Conservation (phyloP, 495 filamentous ascomycete genomes). For the Neurospora sublineolata region DNA sequence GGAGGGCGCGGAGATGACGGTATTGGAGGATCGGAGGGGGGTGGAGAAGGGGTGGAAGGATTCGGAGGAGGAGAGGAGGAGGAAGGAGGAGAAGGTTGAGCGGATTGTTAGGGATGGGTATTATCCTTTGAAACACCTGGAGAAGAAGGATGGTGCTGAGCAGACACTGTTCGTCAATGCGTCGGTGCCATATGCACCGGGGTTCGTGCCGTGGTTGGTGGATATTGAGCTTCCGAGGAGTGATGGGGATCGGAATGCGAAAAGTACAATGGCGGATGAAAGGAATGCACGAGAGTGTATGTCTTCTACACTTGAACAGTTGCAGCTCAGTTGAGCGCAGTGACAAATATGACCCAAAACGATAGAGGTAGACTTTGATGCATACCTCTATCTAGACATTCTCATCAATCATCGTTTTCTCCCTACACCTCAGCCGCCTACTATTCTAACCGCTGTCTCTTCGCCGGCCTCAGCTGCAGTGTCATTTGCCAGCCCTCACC, state of each 20-base stretch:
- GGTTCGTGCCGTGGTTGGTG: conserved; percentile 51
- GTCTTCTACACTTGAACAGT: background rate
- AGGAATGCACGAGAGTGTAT: background rate
- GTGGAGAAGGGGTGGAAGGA: conserved; percentile 9
- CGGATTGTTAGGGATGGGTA: conserved; percentile 4
- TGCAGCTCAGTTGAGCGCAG: background rate
- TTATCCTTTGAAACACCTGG: conserved; percentile 21
- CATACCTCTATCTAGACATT: background rate
- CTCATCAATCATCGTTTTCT: background rate
- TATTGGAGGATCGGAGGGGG: conserved; percentile 32
- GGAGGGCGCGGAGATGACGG: conserved; percentile 13
- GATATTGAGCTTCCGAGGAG: conserved; percentile 38
- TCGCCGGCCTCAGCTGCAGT: background rate
- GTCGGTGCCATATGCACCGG: conserved; percentile 31
- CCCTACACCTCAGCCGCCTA: background rate
- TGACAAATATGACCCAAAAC: background rate
- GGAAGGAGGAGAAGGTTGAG: conserved; percentile 2
- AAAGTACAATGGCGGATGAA: background rate
- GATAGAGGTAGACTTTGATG: background rate
- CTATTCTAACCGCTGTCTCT: background rate
- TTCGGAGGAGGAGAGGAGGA: background rate
- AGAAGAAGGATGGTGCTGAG: conserved; percentile 24
- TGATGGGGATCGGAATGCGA: background rate
- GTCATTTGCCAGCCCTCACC: background rate
- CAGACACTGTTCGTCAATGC: conserved; percentile 69